Evolutionary conservation across 148 eudicot genomes (phyloP).

Genomic region (Camellia japonica): DNA sequence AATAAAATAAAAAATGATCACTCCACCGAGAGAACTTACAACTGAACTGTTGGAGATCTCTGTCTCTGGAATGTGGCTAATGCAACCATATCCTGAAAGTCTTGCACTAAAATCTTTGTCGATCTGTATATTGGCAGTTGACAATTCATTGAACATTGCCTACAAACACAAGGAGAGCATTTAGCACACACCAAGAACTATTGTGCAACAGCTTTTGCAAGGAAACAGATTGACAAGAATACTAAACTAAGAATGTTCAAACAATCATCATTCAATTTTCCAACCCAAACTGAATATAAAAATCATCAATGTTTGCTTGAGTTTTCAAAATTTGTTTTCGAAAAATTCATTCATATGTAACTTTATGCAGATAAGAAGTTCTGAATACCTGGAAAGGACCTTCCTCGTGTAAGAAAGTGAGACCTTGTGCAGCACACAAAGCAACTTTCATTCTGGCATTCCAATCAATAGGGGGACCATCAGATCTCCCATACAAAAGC

Average conservation of each 20-base stretch:
- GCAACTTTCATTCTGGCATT: conserved; percentile 76
- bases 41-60: conserved; percentile 47
- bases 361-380: neutral
- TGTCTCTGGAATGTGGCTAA: conserved; percentile 65
- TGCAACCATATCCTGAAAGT: conserved; percentile 94
- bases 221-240: neutral
- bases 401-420: conserved; percentile 90
- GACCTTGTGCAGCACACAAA: conserved; percentile 87
- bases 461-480: conserved; percentile 86
- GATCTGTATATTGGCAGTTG: conserved; percentile 88
- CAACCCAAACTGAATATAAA: neutral
- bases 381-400: conserved; percentile 89
- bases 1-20: neutral
- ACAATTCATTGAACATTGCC: conserved; percentile 95
- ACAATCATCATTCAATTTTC: neutral
- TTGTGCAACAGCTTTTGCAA: neutral
- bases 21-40: conserved; percentile 46
- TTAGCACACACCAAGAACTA: neutral
- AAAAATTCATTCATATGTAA: neutral
- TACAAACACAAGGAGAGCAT: conserved; percentile 24
- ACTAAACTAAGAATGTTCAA: neutral
- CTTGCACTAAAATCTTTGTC: conserved; percentile 94
- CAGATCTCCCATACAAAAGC: conserved; percentile 68
- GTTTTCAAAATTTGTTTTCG: no score
- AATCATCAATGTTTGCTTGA: neutral